phyloP scores from a whole-genome alignment of 164 flowering plant species.

The Aristolochia californica region DNA sequence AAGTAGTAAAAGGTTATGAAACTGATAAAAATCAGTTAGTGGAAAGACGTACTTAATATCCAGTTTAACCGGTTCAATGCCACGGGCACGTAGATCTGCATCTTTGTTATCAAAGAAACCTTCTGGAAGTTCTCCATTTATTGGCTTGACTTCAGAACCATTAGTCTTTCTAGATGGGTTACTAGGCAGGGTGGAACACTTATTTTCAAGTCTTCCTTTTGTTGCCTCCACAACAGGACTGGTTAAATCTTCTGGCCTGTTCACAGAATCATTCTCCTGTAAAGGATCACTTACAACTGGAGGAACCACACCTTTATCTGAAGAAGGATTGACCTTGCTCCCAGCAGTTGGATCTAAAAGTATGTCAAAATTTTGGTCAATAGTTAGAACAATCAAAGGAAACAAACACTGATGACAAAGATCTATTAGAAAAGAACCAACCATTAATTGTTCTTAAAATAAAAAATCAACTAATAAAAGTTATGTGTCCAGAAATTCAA shows the following conservation, averaged over 20 bases:
- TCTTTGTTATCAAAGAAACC: slow-evolving; percentile 96
- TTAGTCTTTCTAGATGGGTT: slow-evolving; percentile 10
- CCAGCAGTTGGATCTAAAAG: slow-evolving; percentile 8
- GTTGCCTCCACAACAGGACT: slow-evolving; percentile 7
- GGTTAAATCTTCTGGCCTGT: slow-evolving; percentile 12
- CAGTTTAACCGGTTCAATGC: slow-evolving; percentile 69
- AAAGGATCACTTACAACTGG: slow-evolving; percentile 9
- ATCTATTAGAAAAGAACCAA: too few species aligned
- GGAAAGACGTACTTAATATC: slow-evolving; percentile 66
- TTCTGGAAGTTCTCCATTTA: slow-evolving; percentile 67
- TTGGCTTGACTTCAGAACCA: slow-evolving; percentile 40
- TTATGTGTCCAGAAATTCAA: too few species aligned
- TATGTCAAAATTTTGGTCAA: not conserved
- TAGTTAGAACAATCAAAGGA: not conserved
- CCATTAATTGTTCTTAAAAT: too few species aligned
- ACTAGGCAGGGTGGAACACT: slow-evolving; percentile 13
- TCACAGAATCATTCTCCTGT: slow-evolving; percentile 6
- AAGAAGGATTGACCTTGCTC: slow-evolving; percentile 1
- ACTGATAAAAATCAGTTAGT: too few species aligned
- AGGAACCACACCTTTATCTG: slow-evolving; percentile 13
- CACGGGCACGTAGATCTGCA: slow-evolving; percentile 91
- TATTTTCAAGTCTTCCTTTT: slow-evolving; percentile 11
- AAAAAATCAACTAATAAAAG: too few species aligned
- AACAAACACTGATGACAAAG: too few species aligned
- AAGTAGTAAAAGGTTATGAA: too few species aligned